Percentiles rank a stretch among this genome's conserved stretches.
Evolutionary conservation across 2,329 filamentous ascomycete species (phyloP).

Genomic region (Penicillium sp.): DNA sequence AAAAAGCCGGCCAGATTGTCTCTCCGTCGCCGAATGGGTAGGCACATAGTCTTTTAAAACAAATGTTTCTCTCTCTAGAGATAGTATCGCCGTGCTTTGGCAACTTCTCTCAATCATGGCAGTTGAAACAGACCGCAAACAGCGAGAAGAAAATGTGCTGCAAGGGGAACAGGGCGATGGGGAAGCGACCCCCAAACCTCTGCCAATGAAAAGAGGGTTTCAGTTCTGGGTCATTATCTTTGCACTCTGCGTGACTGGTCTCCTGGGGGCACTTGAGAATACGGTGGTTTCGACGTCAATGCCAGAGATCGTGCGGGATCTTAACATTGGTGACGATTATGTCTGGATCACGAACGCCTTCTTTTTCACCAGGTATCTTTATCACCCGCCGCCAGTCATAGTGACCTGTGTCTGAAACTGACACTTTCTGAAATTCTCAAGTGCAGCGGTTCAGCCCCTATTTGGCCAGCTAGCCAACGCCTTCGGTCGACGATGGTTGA

Average conservation of each 20-base stretch:
- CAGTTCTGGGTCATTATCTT: not conserved
- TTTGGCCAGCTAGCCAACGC: constrained; percentile 52
- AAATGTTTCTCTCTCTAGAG: not conserved
- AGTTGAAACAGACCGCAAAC: not conserved
- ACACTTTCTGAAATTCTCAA: not conserved
- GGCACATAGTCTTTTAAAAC: not conserved
- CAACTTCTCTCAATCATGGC: not conserved
- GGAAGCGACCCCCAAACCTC: not conserved
- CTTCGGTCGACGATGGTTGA: constrained; percentile 49
- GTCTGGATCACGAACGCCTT: constrained; percentile 28
- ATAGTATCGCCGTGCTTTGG: not conserved
- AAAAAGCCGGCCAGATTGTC: not conserved
- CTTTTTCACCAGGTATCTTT: not conserved
- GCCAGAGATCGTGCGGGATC: constrained; percentile 35
- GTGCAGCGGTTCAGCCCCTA: constrained; percentile 45
- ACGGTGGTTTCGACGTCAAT: constrained; percentile 42
- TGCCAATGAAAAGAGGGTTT: not conserved
- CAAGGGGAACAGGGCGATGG: not conserved
- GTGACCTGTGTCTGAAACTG: not conserved
- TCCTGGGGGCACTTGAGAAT: constrained; percentile 38
- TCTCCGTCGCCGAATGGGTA: not conserved
- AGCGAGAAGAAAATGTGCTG: not conserved
- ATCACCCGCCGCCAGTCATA: not conserved
- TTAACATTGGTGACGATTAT: constrained; percentile 32
- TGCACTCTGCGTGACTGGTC: constrained; percentile 18